Percentiles rank a stretch among this genome's conserved stretches.
Conservation (phyloP, 441 rosid genomes). For the Syzygium malaccense region DNA sequence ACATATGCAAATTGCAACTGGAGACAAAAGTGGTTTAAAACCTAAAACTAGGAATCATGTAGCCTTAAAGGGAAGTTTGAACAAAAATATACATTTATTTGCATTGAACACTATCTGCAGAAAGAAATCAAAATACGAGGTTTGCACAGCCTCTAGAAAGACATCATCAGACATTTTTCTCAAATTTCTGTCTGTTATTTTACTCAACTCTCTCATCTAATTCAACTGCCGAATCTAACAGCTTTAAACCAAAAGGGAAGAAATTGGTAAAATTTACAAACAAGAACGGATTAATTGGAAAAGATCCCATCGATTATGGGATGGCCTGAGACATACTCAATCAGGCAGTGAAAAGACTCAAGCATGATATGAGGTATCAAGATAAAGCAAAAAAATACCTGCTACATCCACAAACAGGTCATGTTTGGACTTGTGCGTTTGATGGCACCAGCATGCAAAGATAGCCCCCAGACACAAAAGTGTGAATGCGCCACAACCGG, state of each 20-base stretch:
- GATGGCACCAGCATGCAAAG: constrained; percentile 42
- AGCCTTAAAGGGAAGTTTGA: background rate
- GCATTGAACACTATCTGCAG: background rate
- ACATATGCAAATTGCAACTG: background rate
- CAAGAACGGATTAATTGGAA: background rate
- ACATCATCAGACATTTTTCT: background rate
- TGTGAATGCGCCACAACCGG: constrained; percentile 45
- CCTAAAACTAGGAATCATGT: background rate
- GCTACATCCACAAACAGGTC: constrained; percentile 75
- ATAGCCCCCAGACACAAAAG: constrained; percentile 44
- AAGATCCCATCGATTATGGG: background rate
- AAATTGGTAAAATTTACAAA: background rate
- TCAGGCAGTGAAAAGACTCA: background rate
- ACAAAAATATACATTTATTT: background rate
- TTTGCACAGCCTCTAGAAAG: background rate
- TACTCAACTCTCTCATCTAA: background rate
- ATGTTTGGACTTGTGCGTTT: constrained; percentile 23
- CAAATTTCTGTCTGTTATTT: background rate
- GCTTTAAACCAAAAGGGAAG: background rate
- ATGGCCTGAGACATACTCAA: background rate
- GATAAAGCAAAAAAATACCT: constrained; percentile 29
- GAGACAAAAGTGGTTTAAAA: background rate
- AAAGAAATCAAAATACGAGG: background rate
- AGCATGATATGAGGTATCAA: background rate
- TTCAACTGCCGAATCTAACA: background rate